phyloP scores from a whole-genome alignment of 2,329 filamentous ascomycete species.

The Aspergillus caelatus region DNA sequence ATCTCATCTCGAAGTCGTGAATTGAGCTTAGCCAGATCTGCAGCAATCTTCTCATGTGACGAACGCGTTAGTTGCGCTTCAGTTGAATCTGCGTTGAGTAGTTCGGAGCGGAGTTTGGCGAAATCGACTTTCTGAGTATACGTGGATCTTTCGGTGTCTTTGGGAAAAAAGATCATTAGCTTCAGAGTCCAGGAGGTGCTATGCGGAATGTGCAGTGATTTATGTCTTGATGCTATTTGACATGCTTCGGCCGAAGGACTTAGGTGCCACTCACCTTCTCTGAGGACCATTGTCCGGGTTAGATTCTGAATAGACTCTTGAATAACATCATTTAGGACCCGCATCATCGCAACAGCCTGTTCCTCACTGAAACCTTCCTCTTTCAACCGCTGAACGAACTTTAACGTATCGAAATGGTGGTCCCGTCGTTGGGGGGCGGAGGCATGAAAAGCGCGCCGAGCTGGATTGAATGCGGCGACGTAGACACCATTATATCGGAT shows the following conservation, averaged over 20 bases:
- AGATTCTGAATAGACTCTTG: conserved; percentile 98
- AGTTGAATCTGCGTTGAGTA: conserved; percentile 87
- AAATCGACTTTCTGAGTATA: conserved; percentile 94
- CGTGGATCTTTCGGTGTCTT: conserved; percentile 55
- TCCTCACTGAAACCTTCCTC: conserved; percentile 93
- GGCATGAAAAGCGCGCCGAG: conserved; percentile 62
- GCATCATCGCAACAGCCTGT: conserved; percentile 98
- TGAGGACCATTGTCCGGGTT: conserved; percentile 95
- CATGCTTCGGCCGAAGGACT: neutral
- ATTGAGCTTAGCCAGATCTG: conserved; percentile 92
- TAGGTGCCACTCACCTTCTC: conserved; percentile 69
- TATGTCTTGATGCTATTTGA: neutral
- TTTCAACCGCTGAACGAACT: conserved; percentile 89
- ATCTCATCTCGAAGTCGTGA: conserved; percentile 90
- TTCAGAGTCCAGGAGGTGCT: neutral
- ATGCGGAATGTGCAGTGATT: neutral
- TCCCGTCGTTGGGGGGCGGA: conserved; percentile 67
- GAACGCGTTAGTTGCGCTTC: conserved; percentile 86
- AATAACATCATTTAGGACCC: conserved; percentile 92
- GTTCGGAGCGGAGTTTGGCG: conserved; percentile 91
- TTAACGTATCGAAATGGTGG: conserved; percentile 97
- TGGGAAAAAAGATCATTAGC: neutral
- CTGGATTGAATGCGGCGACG: conserved; percentile 46
- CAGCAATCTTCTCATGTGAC: conserved; percentile 88
- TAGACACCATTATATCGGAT: conserved; percentile 52